phyloP scores from a whole-genome alignment of 371 early-diverging fungal genomes.

The Mycotypha africana region DNA sequence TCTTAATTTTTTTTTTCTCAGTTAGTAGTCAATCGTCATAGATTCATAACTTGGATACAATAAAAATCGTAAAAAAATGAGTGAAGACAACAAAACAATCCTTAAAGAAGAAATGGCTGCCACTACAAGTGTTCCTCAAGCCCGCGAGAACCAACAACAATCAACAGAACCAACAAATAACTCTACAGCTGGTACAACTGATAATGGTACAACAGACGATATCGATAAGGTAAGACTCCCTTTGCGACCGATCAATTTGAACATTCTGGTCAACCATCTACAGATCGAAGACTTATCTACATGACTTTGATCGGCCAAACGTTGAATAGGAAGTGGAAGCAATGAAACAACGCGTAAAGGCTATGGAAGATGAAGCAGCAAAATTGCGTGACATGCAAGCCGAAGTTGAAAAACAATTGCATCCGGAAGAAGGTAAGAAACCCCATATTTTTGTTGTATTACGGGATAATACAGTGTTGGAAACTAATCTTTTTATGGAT shows the following conservation, averaged over 20 bases:
- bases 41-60: too few species aligned
- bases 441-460: not conserved
- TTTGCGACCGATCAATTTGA: not conserved
- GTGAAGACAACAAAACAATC: too few species aligned
- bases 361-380: conserved; percentile 96
- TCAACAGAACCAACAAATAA: not conserved
- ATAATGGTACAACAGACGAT: conserved; percentile 21
- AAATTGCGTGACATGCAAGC: conserved; percentile 90
- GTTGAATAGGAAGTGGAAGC: conserved; percentile 61
- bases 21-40: too few species aligned
- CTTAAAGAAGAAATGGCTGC: too few species aligned
- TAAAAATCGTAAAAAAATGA: too few species aligned
- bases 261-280: not conserved
- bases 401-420: conserved; percentile 79
- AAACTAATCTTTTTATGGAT: too few species aligned
- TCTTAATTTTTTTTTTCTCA: too few species aligned
- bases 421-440: conserved; percentile 50
- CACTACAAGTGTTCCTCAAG: too few species aligned
- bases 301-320: not conserved
- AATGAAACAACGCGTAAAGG: conserved; percentile 83
- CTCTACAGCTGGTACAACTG: conserved; percentile 7
- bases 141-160: too few species aligned
- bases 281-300: not conserved
- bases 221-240: too few species aligned
- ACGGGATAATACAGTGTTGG: not conserved